A percentile compares a stretch with the other conserved stretches of the same genome.
These are phyloP conservation scores for Glycine latifolia DNA, from an alignment of 306 rosid species.

Conservation along the genomic window DNA sequence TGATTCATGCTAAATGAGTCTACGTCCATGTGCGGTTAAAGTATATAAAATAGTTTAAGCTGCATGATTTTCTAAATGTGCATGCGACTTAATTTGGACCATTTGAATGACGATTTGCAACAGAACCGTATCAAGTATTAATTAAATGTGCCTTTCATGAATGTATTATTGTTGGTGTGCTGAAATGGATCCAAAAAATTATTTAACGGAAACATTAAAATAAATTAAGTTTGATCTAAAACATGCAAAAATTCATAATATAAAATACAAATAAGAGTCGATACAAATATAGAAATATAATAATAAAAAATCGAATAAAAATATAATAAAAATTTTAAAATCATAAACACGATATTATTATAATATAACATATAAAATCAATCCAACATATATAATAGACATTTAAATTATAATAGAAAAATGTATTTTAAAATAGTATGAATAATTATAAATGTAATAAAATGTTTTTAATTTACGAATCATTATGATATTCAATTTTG, in stretches of 20 bases:
- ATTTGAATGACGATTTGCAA: neutral
- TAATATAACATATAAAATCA: no score
- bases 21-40: neutral
- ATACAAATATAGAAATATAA: no score
- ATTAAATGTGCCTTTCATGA: neutral
- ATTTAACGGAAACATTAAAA: neutral
- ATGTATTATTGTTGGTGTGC: neutral
- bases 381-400: no score
- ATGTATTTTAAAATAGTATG: no score
- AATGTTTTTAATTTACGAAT: no score
- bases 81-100: neutral
- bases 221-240: neutral
- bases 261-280: neutral
- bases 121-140: neutral
- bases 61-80: neutral
- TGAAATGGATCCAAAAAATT: neutral
- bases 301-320: no score
- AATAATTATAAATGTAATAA: no score
- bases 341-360: no score
- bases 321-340: no score
- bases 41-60: neutral
- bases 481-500: no score
- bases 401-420: no score
- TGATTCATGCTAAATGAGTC: neutral
- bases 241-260: neutral